Percentiles rank a stretch among this genome's conserved stretches.
These are phyloP conservation scores for Blastomyces percursus DNA, from an alignment of 2,329 filamentous ascomycete genomes.

Conservation along the genomic window DNA sequence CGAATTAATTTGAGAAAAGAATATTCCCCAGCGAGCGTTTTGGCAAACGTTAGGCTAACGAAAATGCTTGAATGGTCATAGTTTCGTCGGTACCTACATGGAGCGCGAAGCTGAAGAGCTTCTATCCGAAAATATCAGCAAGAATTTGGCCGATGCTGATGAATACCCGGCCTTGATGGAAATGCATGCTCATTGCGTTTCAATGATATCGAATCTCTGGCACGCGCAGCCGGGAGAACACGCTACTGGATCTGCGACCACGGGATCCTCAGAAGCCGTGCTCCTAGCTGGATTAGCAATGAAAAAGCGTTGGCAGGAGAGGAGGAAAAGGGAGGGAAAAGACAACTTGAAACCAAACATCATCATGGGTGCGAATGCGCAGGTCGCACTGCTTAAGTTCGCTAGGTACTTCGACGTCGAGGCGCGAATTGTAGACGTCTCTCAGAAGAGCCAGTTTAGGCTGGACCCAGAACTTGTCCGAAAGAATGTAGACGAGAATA, in stretches of 20 bases:
- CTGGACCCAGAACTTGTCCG: conserved; percentile 54
- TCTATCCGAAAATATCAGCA: conserved; percentile 57
- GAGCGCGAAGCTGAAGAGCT: conserved; percentile 54
- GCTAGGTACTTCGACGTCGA: conserved; percentile 65
- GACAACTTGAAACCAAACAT: conserved; percentile 57
- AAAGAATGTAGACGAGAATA: conserved; percentile 62
- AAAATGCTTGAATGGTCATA: conserved; percentile 19
- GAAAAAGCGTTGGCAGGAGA: conserved; percentile 64
- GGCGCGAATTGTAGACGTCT: conserved; percentile 53
- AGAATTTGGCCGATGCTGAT: conserved; percentile 63
- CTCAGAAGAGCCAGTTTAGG: conserved; percentile 48
- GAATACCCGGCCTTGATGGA: conserved; percentile 50
- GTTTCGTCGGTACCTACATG: conserved; percentile 63
- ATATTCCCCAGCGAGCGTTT: background rate
- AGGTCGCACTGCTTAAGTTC: conserved; percentile 63
- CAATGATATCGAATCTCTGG: conserved; percentile 58
- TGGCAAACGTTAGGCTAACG: background rate
- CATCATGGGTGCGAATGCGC: conserved; percentile 62
- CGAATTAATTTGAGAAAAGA: background rate
- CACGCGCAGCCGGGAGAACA: conserved; percentile 50
- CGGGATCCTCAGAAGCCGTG: conserved; percentile 60
- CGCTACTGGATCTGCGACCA: conserved; percentile 58
- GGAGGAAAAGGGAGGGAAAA: conserved; percentile 48
- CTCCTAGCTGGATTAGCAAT: conserved; percentile 60
- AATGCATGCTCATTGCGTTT: conserved; percentile 57